Conservation (phyloP, 2,329 filamentous ascomycete genomes). For the Sporothrix luriei region DNA sequence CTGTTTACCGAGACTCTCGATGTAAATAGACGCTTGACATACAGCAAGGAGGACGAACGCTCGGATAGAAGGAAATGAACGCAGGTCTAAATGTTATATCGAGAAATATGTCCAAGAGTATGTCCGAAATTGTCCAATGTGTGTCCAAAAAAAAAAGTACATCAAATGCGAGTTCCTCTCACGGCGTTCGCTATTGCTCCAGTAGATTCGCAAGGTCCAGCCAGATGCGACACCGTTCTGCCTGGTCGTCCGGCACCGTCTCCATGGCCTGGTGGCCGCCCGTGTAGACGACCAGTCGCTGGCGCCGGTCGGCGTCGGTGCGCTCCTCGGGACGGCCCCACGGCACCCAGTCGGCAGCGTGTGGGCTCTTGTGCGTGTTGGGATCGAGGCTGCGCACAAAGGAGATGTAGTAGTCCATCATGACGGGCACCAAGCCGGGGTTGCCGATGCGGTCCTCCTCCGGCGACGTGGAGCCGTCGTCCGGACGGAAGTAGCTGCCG, state of each 20-base stretch:
- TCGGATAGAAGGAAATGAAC: too few relatives aligned
- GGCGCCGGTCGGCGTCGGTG: conserved; percentile 36
- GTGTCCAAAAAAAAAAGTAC: background rate
- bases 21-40: background rate
- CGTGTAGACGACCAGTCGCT: conserved; percentile 47
- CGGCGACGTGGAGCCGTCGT: conserved; percentile 40
- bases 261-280: conserved; percentile 48
- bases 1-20: too few relatives aligned
- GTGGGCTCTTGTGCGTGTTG: conserved; percentile 43
- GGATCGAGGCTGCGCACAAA: conserved; percentile 53
- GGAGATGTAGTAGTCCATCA: conserved; percentile 55
- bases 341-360: conserved; percentile 48
- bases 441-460: conserved; percentile 45
- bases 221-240: conserved; percentile 49
- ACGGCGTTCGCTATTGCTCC: conserved; percentile 41
- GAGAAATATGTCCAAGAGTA: background rate
- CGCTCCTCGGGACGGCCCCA: conserved; percentile 41
- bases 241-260: conserved; percentile 42
- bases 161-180: background rate
- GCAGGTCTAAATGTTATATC: background rate
- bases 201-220: conserved; percentile 42
- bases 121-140: background rate
- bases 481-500: conserved; percentile 45
- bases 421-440: conserved; percentile 49
- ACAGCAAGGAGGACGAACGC: background rate